Percentiles rank a stretch among this genome's conserved stretches.
phyloP scores from a whole-genome alignment of 345 rosid species.

The Camelina hispida region DNA sequence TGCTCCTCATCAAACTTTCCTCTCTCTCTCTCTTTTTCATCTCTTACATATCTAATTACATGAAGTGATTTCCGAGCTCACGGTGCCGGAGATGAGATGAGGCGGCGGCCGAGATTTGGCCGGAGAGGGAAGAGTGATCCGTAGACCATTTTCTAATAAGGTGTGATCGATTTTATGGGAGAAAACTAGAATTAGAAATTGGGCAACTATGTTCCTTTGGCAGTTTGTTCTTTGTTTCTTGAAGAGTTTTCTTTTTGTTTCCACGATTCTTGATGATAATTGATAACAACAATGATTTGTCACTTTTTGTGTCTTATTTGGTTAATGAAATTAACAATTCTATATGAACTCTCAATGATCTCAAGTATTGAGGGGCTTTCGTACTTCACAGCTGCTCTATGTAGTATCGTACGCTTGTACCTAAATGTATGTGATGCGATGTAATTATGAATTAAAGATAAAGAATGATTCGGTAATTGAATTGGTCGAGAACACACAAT shows the following conservation, averaged over 20 bases:
- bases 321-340: background rate
- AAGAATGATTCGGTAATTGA: background rate
- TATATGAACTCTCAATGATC: background rate
- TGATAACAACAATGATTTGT: constrained; percentile 3
- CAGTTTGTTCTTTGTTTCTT: constrained; percentile 35
- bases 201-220: constrained; percentile 48
- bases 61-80: constrained; percentile 6
- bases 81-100: constrained; percentile 9
- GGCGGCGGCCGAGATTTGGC: background rate
- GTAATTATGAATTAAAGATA: background rate
- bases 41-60: background rate
- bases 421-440: rapidly evolving
- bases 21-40: background rate
- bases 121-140: constrained; percentile 30
- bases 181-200: constrained; percentile 29
- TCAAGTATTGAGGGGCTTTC: too few species aligned
- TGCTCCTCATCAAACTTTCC: constrained; percentile 28
- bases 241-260: constrained; percentile 17
- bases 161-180: constrained; percentile 16
- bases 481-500: background rate
- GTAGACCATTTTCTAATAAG: constrained; percentile 36
- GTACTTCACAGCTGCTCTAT: background rate
- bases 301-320: background rate
- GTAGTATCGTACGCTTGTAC: background rate
- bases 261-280: background rate